Evolutionary conservation across 2,329 filamentous ascomycete species (phyloP).

Genomic region (Geoglossum cookeanum): DNA sequence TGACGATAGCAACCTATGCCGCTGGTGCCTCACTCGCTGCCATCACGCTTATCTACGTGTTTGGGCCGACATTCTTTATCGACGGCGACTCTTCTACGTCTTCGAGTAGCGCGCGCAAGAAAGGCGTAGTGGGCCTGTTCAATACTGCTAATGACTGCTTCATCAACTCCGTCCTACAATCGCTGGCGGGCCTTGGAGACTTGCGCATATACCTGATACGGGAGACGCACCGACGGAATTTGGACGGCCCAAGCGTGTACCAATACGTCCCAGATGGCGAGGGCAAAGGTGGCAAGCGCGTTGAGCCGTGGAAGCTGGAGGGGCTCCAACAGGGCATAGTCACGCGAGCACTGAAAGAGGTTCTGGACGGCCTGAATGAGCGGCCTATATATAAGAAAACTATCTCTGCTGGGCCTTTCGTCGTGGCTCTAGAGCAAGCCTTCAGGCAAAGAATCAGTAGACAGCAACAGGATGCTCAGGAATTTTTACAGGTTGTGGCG

Average conservation of each 20-base stretch:
- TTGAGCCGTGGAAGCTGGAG: conserved; percentile 41
- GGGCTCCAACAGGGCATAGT: conserved; percentile 64
- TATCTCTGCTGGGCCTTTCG: conserved; percentile 71
- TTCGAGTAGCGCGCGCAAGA: conserved; percentile 45
- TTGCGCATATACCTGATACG: conserved; percentile 80
- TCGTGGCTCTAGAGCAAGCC: conserved; percentile 62
- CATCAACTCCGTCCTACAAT: conserved; percentile 92
- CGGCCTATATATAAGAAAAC: conserved; percentile 86
- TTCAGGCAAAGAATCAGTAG: conserved; percentile 83
- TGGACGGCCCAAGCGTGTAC: conserved; percentile 66
- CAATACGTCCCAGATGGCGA: conserved; percentile 30
- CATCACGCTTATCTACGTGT: conserved; percentile 89
- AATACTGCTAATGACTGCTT: conserved; percentile 94
- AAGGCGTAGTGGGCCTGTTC: conserved; percentile 68
- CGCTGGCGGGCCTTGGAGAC: conserved; percentile 74
- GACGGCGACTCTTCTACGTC: conserved; percentile 51
- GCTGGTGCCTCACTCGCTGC: conserved; percentile 89
- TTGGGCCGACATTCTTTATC: conserved; percentile 90
- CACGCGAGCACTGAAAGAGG: conserved; percentile 74
- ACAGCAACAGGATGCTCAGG: conserved; percentile 93
- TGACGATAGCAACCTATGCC: conserved; percentile 78
- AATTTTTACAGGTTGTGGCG: conserved; percentile 85
- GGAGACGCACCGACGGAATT: conserved; percentile 64
- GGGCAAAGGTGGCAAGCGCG: conserved; percentile 19
- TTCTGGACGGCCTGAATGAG: conserved; percentile 84